Conservation (phyloP, 768 basidiomycete genomes). For the Suillus alpinus region DNA sequence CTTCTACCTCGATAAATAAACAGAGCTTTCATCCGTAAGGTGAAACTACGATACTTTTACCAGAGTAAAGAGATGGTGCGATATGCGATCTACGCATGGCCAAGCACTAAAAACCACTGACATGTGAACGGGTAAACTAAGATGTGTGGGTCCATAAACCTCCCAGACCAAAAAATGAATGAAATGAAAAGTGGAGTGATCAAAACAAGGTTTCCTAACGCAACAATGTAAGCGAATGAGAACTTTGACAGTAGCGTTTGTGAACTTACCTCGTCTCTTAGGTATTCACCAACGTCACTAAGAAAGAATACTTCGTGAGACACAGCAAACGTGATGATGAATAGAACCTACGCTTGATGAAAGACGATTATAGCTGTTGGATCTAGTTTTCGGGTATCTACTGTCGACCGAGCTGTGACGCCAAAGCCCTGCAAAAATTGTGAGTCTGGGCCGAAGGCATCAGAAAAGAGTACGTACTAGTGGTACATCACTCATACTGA, state of each 20-base stretch:
- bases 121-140: conserved; percentile 10
- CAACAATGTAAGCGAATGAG: conserved; percentile 15
- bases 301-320: conserved; percentile 9
- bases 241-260: not conserved
- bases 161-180: conserved; percentile 21
- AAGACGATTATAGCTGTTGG: conserved; percentile 97
- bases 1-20: conserved; percentile 3
- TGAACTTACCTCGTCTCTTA: conserved; percentile 83
- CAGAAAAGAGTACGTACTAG: conserved; percentile 50
- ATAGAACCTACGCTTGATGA: conserved; percentile 77
- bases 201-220: conserved; percentile 77
- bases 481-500: conserved; percentile 93
- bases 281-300: conserved; percentile 97
- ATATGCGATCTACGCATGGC: conserved; percentile 19
- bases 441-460: conserved; percentile 6
- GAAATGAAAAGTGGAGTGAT: conserved; percentile 13
- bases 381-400: conserved; percentile 95
- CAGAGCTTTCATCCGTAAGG: conserved; percentile 4
- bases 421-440: conserved; percentile 77
- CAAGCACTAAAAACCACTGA: conserved; percentile 43
- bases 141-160: conserved; percentile 11
- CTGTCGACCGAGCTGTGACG: conserved; percentile 91
- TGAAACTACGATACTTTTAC: conserved; percentile 30
- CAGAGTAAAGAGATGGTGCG: conserved; percentile 1
- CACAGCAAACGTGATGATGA: not conserved